phyloP scores from a whole-genome alignment of 306 rosid species.

The Cucurbita moschata region DNA sequence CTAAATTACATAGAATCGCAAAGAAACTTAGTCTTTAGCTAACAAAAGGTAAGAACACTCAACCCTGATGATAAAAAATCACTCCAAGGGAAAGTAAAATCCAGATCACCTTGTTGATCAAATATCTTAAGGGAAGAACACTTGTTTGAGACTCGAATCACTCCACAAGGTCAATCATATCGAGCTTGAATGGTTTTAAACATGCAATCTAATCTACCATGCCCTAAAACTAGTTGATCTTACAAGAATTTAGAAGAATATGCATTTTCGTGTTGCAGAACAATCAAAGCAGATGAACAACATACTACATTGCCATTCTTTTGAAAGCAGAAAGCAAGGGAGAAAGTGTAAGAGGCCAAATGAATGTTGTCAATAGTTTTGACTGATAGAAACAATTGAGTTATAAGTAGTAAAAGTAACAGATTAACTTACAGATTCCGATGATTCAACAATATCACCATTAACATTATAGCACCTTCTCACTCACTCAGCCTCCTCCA shows the following conservation, averaged over 20 bases:
- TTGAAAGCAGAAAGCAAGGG: background rate
- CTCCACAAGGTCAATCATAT: too few species aligned
- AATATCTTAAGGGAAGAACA: too few species aligned
- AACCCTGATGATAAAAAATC: too few species aligned
- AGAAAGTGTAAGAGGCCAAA: background rate
- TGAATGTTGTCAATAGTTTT: constrained; percentile 1
- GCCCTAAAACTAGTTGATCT: background rate
- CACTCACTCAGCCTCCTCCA: constrained; percentile 56
- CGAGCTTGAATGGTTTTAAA: too few species aligned
- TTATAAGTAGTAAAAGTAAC: background rate
- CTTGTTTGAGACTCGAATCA: too few species aligned
- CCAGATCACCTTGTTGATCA: too few species aligned
- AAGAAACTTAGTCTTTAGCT: too few species aligned
- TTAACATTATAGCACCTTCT: background rate
- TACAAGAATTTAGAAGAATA: background rate
- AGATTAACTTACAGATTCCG: constrained; percentile 6
- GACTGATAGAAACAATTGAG: background rate
- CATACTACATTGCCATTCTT: background rate
- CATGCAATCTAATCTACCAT: background rate
- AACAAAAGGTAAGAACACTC: too few species aligned
- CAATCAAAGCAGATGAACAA: background rate
- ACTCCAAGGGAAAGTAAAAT: too few species aligned
- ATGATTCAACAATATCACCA: background rate
- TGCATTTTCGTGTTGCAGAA: background rate
- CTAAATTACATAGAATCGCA: too few species aligned